Conservation (phyloP, 2,329 filamentous ascomycete species). For the Sclerotiophoma versabilis region DNA sequence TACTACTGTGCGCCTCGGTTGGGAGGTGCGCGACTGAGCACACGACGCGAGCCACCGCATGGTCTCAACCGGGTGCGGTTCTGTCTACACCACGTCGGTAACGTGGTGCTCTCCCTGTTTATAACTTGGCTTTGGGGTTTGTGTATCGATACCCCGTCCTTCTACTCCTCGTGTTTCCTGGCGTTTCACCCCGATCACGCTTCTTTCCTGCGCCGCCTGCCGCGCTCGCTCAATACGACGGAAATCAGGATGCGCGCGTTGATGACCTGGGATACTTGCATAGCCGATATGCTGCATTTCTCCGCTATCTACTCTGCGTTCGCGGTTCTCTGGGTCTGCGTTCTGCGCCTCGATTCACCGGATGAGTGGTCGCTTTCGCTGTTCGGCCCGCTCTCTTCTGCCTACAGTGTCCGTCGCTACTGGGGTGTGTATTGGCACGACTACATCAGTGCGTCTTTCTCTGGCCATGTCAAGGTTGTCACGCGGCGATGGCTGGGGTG, state of each 20-base stretch:
- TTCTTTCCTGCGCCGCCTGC: slow-evolving; percentile 2
- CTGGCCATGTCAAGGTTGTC: slow-evolving; percentile 22
- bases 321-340: slow-evolving; percentile 18
- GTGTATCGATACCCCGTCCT: too few species aligned
- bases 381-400: slow-evolving; percentile 14
- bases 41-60: background rate
- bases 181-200: too few species aligned
- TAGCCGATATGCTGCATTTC: slow-evolving; percentile 24
- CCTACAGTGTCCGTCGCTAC: slow-evolving; percentile 23
- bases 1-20: too few species aligned
- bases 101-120: background rate
- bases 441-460: slow-evolving; percentile 25
- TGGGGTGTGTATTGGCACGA: slow-evolving; percentile 35
- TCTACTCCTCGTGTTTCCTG: too few species aligned
- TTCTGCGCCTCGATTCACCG: slow-evolving; percentile 12
- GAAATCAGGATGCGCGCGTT: background rate
- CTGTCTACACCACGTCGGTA: background rate
- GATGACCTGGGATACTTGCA: slow-evolving; percentile 17
- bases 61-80: background rate
- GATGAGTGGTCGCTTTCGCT: slow-evolving; percentile 19
- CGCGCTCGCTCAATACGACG: background rate
- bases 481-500: slow-evolving; percentile 21
- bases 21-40: background rate
- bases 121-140: too few species aligned
- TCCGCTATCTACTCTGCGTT: slow-evolving; percentile 20